Conservation (phyloP, 2,329 filamentous ascomycete genomes). For the Ophiostoma novo-ulmi region DNA sequence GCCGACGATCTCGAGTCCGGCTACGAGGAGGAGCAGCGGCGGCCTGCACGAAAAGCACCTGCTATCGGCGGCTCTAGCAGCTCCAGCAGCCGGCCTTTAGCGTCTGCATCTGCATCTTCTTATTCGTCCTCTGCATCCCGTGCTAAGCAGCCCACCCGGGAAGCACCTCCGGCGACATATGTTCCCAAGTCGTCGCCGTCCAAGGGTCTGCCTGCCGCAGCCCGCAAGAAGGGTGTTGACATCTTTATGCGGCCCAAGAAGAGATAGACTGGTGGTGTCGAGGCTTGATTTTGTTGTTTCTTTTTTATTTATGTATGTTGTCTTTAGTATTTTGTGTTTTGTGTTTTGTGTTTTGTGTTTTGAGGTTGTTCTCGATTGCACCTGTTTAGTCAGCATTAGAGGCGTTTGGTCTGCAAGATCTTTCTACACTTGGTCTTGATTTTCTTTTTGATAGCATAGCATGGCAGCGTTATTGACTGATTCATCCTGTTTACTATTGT, state of each 20-base stretch:
- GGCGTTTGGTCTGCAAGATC: neutral
- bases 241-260: slow-evolving; percentile 51
- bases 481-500: too few relatives aligned
- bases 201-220: slow-evolving; percentile 9
- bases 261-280: slow-evolving; percentile 17
- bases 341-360: neutral
- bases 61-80: neutral
- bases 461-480: neutral
- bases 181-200: slow-evolving; percentile 6
- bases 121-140: neutral
- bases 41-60: neutral
- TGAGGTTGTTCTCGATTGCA: too few relatives aligned
- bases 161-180: neutral
- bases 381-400: neutral
- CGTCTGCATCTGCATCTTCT: neutral
- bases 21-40: neutral
- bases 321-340: neutral
- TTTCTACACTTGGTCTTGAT: neutral
- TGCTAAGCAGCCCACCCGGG: neutral
- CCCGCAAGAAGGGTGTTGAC: slow-evolving; percentile 39
- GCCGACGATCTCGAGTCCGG: slow-evolving; percentile 23
- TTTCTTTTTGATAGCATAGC: neutral
- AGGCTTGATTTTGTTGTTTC: neutral
- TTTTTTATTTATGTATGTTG: neutral
- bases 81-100: neutral